phyloP scores from a whole-genome alignment of 176 grass and related monocot genomes.

The Musa itinerans region DNA sequence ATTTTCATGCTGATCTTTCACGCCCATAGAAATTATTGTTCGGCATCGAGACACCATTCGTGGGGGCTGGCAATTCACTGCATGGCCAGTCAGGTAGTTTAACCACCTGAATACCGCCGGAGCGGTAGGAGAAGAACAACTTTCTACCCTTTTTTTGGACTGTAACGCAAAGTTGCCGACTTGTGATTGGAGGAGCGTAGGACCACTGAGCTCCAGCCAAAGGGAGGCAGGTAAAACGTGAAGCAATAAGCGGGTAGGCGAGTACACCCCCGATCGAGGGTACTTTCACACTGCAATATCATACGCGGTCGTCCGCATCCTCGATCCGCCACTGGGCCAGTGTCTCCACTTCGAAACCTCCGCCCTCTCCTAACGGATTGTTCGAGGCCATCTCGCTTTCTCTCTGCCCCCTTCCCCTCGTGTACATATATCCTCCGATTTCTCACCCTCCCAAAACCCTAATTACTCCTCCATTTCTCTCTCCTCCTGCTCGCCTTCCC shows the following conservation, averaged over 20 bases:
- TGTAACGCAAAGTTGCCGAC: too few species aligned
- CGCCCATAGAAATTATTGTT: background rate
- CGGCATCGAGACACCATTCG: too few species aligned
- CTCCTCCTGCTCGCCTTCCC: background rate
- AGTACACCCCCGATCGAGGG: background rate
- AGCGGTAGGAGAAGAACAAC: too few species aligned
- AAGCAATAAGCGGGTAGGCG: too few species aligned
- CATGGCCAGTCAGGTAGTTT: too few species aligned
- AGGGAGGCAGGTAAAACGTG: too few species aligned
- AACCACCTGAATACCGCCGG: too few species aligned
- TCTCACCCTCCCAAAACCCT: background rate
- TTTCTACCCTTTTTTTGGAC: too few species aligned
- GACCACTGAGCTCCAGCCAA: too few species aligned
- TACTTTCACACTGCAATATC: background rate
- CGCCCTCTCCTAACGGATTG: conserved; percentile 39
- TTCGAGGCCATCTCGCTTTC: background rate
- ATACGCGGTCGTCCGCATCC: background rate
- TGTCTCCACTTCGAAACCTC: conserved; percentile 45
- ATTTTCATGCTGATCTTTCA: too few species aligned
- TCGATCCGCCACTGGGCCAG: background rate
- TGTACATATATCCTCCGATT: conserved; percentile 7
- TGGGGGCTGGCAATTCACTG: too few species aligned
- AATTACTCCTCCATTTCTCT: background rate
- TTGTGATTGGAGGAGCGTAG: too few species aligned
- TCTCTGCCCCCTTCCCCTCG: background rate